Conservation (phyloP, 768 basidiomycete genomes). For the Trametes villosa region DNA sequence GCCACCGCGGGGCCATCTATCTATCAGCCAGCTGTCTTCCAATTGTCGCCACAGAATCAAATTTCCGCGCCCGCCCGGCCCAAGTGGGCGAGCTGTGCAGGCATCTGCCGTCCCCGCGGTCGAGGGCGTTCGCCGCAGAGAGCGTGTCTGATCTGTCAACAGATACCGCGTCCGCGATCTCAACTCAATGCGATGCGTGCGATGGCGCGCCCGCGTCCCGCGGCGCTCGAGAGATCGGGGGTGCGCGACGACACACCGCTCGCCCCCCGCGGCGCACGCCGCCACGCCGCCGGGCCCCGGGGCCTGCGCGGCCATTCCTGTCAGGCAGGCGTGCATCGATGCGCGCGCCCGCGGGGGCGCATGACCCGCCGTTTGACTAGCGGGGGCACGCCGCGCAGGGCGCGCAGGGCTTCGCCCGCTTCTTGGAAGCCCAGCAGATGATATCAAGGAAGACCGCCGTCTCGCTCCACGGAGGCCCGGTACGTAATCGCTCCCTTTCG, state of each 20-base stretch:
- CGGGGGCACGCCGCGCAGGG: slow-evolving; percentile 1
- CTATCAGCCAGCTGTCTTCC: slow-evolving; percentile 18
- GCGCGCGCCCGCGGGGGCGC: not conserved
- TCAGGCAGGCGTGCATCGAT: slow-evolving; percentile 2
- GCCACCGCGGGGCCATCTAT: slow-evolving; percentile 4
- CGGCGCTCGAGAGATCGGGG: slow-evolving; percentile 2
- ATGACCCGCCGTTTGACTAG: slow-evolving; percentile 13
- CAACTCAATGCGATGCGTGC: not conserved
- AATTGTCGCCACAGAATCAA: slow-evolving; percentile 19
- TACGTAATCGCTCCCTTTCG: slow-evolving; percentile 22
- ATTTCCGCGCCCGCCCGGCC: slow-evolving; percentile 14
- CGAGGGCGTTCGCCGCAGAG: slow-evolving; percentile 1
- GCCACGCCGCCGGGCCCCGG: not conserved
- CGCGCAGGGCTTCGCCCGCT: slow-evolving; percentile 6
- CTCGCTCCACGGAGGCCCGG: slow-evolving; percentile 16
- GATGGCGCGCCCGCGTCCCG: not conserved
- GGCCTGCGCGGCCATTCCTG: slow-evolving; percentile 2
- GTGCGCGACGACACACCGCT: slow-evolving; percentile 8
- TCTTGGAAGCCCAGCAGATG: slow-evolving; percentile 19
- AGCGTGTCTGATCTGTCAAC: slow-evolving; percentile 16
- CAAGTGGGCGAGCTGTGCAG: slow-evolving; percentile 5
- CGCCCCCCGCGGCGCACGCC: not conserved
- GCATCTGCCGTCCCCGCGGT: slow-evolving; percentile 11
- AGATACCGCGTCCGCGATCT: slow-evolving; percentile 5
- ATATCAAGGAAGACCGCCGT: slow-evolving; percentile 14